Percentiles rank a stretch among this genome's conserved stretches.
Conservation (phyloP, 768 basidiomycete species). For the Leccinum variicolor region DNA sequence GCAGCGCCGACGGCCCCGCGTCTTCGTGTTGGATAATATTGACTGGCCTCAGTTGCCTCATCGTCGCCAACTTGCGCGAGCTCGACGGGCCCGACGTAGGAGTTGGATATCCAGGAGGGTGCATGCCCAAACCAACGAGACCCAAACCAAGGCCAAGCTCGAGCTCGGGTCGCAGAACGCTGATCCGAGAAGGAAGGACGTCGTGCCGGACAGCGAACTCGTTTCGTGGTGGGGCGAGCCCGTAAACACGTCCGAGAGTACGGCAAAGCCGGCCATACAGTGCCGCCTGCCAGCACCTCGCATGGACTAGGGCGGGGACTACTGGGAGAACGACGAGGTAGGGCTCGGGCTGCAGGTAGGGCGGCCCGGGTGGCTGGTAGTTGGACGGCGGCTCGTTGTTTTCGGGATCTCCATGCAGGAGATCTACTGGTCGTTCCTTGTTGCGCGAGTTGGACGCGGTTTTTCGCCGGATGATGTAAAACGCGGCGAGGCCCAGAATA, state of each 20-base stretch:
- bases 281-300: slow-evolving; percentile 19
- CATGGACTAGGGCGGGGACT: too few species aligned
- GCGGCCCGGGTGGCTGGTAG: slow-evolving; percentile 61
- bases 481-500: too few species aligned
- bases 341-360: slow-evolving; percentile 70
- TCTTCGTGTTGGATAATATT: too few species aligned
- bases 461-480: too few species aligned
- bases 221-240: slow-evolving; percentile 24
- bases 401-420: slow-evolving; percentile 56
- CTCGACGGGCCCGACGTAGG: slow-evolving; percentile 26
- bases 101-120: slow-evolving; percentile 18
- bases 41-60: too few species aligned
- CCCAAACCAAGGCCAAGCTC: slow-evolving; percentile 24
- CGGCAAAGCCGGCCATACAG: slow-evolving; percentile 18
- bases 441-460: slow-evolving; percentile 26
- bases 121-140: neutral
- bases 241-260: slow-evolving; percentile 16
- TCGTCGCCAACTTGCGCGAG: too few species aligned
- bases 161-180: slow-evolving; percentile 46
- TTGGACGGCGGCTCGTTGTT: slow-evolving; percentile 40
- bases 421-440: slow-evolving; percentile 63
- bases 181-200: slow-evolving; percentile 32
- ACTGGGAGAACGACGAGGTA: slow-evolving; percentile 52
- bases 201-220: slow-evolving; percentile 22
- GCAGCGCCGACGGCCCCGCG: too few species aligned